Evolutionary conservation across 768 basidiomycete species (phyloP).

Genomic region (Lactarius quietus): DNA sequence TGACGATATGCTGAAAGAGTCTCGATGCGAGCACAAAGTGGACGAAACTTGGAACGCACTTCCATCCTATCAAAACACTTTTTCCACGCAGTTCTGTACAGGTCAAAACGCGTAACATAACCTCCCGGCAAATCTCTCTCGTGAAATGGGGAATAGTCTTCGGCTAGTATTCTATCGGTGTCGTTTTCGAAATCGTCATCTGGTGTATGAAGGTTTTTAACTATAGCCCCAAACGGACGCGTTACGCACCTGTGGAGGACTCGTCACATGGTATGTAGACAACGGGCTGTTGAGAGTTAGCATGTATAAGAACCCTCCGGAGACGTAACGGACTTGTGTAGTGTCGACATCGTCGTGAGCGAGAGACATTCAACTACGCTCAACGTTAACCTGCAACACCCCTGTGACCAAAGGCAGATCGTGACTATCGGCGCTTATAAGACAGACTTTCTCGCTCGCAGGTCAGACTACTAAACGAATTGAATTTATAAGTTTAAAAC

Average conservation of each 20-base stretch:
- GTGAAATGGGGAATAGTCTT: constrained; percentile 18
- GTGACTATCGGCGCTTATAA: not conserved
- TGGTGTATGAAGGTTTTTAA: not conserved
- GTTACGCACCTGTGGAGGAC: constrained; percentile 2
- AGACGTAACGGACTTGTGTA: constrained; percentile 16
- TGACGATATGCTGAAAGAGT: constrained; percentile 18
- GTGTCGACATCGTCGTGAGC: constrained; percentile 20
- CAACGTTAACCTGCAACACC: not conserved
- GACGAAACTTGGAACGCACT: constrained; percentile 10
- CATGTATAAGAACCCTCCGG: not conserved
- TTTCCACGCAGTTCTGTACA: constrained; percentile 24
- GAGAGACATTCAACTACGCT: constrained; percentile 5
- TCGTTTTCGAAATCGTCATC: constrained; percentile 2
- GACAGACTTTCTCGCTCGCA: not conserved
- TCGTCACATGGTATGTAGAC: constrained; percentile 23
- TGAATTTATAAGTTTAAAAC: not conserved
- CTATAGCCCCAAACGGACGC: not conserved
- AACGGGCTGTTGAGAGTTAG: constrained; percentile 18
- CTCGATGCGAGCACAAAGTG: not conserved
- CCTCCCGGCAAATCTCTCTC: constrained; percentile 24
- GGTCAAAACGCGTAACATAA: constrained; percentile 17
- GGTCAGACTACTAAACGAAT: not conserved
- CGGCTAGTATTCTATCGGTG: not conserved
- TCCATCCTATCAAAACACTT: constrained; percentile 23
- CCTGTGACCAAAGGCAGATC: not conserved